A percentile compares a stretch with the other conserved stretches of the same genome.
These are phyloP conservation scores for Phyllosticta citrichinensis DNA, from an alignment of 2,329 filamentous ascomycete genomes.

Conservation along the genomic window DNA sequence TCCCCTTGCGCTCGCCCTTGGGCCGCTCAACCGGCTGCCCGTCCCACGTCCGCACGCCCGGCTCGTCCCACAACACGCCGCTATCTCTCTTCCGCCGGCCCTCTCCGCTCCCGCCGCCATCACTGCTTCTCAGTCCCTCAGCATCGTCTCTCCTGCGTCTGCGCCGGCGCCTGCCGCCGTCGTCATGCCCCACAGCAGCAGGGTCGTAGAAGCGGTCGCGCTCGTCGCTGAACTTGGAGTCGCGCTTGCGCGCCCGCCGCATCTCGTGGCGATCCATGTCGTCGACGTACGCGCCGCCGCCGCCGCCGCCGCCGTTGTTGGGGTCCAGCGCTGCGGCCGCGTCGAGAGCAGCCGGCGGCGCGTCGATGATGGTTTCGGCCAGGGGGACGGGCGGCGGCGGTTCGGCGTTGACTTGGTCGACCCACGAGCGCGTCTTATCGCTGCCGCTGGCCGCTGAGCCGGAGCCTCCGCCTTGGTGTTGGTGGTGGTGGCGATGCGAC, in stretches of 20 bases:
- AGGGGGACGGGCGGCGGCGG: constrained; percentile 37
- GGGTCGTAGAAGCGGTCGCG: not conserved
- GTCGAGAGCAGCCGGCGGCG: constrained; percentile 13
- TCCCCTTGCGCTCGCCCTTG: constrained; percentile 1
- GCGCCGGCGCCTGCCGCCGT: not conserved
- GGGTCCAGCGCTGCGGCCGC: not conserved
- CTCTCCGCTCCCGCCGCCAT: constrained; percentile 5
- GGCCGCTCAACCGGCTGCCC: constrained; percentile 7
- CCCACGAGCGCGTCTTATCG: constrained; percentile 41
- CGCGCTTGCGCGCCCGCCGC: constrained; percentile 2
- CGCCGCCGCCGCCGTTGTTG: constrained; percentile 16
- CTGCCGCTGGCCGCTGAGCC: constrained; percentile 26
- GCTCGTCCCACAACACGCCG: constrained; percentile 1
- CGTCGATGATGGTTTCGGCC: constrained; percentile 38
- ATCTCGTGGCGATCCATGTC: constrained; percentile 13
- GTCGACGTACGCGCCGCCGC: constrained; percentile 20
- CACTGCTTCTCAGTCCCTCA: not conserved
- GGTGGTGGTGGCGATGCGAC: not conserved
- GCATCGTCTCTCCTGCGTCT: not conserved
- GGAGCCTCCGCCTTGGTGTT: constrained; percentile 14
- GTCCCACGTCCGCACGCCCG: constrained; percentile 9
- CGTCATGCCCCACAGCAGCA: not conserved
- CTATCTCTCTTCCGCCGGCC: not conserved
- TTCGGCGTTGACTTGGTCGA: constrained; percentile 35
- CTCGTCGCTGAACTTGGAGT: constrained; percentile 5